These are phyloP conservation scores for Diaporthe ampelina DNA, from an alignment of 2,329 filamentous ascomycete genomes.

Conservation along the genomic window DNA sequence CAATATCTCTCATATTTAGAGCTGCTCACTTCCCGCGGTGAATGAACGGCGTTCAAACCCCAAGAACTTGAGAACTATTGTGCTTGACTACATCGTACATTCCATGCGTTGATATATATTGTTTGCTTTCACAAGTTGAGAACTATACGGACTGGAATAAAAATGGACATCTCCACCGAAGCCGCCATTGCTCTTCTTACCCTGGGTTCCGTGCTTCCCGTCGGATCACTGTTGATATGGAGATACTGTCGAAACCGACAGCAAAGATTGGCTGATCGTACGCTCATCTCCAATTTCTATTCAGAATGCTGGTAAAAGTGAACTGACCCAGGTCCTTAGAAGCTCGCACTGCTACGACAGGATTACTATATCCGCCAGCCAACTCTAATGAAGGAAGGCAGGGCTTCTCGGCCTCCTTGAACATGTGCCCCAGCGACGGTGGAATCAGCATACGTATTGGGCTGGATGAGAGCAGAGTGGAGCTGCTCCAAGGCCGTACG, in stretches of 20 bases:
- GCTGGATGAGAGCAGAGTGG: not conserved
- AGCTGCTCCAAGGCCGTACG: not conserved
- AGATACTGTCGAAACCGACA: not conserved
- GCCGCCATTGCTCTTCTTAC: not conserved
- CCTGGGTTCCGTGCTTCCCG: not conserved
- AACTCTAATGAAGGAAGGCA: not conserved
- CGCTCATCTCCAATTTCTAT: not conserved
- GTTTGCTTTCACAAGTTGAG: not conserved
- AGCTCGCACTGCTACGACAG: too few relatives aligned
- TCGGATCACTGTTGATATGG: not conserved
- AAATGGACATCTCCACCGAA: not conserved
- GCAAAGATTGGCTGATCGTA: not conserved
- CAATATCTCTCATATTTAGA: too few relatives aligned
- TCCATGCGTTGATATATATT: not conserved
- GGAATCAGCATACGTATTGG: not conserved
- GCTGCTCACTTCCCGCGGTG: too few relatives aligned
- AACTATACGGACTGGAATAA: not conserved
- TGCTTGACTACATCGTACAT: not conserved
- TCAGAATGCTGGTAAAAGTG: too few relatives aligned
- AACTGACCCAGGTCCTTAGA: too few relatives aligned
- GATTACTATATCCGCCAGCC: too few relatives aligned
- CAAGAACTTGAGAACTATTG: too few relatives aligned
- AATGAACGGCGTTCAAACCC: too few relatives aligned
- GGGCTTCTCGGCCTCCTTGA: not conserved
- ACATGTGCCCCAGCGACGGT: not conserved